Conservation (phyloP, 2,329 filamentous ascomycete species). For the Colletotrichum neosansevieriae region DNA sequence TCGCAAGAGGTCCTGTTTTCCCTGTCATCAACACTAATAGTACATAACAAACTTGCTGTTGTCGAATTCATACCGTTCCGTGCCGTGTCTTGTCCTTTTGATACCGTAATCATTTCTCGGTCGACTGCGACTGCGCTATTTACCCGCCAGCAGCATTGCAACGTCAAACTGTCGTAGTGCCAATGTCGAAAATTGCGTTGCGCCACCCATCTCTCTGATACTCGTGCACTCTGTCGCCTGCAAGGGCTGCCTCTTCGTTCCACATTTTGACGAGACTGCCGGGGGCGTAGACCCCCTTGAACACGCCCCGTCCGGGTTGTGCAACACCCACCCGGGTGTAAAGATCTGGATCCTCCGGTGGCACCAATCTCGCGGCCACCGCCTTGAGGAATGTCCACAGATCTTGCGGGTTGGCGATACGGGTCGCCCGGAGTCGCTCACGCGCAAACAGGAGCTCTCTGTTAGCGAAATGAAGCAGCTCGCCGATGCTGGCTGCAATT, state of each 20-base stretch:
- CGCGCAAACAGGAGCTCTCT: constrained; percentile 88
- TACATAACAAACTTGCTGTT: constrained; percentile 6
- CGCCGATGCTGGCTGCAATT: constrained; percentile 77
- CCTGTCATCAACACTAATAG: constrained; percentile 26
- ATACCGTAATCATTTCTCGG: not conserved
- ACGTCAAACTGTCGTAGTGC: constrained; percentile 45
- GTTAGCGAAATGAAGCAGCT: constrained; percentile 79
- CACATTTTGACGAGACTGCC: constrained; percentile 92
- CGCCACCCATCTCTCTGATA: constrained; percentile 80
- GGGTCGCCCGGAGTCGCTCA: constrained; percentile 86
- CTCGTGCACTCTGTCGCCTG: constrained; percentile 80
- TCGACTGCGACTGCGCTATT: constrained; percentile 15
- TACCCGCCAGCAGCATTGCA: constrained; percentile 15
- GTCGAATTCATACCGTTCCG: constrained; percentile 15
- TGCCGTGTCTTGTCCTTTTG: constrained; percentile 11
- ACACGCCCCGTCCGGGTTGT: constrained; percentile 68
- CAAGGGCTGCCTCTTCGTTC: constrained; percentile 81
- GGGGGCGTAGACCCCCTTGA: constrained; percentile 87
- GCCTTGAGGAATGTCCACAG: constrained; percentile 86
- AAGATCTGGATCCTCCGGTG: constrained; percentile 80
- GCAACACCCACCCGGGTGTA: constrained; percentile 79
- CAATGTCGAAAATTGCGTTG: constrained; percentile 81
- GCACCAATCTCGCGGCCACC: constrained; percentile 79
- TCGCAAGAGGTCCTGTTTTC: constrained; percentile 23
- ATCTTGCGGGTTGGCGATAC: constrained; percentile 84